phyloP scores from a whole-genome alignment of 1,139 yeast species.

The Geotrichum reessii region DNA sequence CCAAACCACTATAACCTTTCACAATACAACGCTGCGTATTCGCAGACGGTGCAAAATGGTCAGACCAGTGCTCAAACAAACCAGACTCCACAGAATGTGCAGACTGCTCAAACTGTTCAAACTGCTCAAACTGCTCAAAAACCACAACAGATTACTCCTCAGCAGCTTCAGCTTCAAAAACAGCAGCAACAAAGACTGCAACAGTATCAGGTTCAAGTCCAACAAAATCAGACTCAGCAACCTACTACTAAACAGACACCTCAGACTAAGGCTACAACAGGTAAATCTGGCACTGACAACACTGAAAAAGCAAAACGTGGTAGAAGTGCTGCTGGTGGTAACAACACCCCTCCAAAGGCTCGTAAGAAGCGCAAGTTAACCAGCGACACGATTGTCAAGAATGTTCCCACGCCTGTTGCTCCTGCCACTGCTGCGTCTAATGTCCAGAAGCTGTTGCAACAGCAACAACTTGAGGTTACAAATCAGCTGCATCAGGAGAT shows the following conservation, averaged over 20 bases:
- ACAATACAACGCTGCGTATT: not conserved
- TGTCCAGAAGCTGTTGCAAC: conserved; percentile 11
- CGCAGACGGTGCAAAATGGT: not conserved
- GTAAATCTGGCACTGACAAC: not conserved
- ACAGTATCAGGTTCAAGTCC: not conserved
- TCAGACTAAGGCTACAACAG: not conserved
- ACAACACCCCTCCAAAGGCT: not conserved
- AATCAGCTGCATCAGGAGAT: conserved; percentile 8
- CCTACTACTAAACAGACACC: not conserved
- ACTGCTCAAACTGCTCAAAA: not conserved
- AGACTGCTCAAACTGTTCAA: not conserved
- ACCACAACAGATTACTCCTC: not conserved
- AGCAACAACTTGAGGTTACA: not conserved
- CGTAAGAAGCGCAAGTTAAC: not conserved
- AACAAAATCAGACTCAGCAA: conserved; percentile 4
- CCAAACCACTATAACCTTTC: not conserved
- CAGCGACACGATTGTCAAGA: not conserved
- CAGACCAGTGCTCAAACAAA: not conserved
- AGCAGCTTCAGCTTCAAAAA: conserved; percentile 1
- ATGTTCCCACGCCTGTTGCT: not conserved
- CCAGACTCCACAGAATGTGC: not conserved
- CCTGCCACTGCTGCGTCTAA: not conserved
- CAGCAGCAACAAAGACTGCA: conserved; percentile 1
- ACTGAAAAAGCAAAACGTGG: not conserved
- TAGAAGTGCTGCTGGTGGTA: not conserved